Evolutionary conservation across 2,329 filamentous ascomycete species (phyloP).

Genomic region (Proliferodiscus dingleyae): DNA sequence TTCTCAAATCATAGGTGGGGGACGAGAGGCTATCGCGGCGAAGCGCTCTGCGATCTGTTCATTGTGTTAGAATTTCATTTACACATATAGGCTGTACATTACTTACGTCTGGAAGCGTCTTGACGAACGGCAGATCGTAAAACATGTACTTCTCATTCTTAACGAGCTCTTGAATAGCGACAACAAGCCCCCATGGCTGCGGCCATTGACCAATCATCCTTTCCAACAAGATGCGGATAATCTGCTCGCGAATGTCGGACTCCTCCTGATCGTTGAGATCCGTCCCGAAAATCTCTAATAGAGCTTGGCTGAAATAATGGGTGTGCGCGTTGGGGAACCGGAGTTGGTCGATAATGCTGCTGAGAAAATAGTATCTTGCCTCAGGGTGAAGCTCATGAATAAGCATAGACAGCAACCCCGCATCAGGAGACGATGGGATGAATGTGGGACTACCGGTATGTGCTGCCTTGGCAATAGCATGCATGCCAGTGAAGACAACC

Average conservation of each 20-base stretch:
- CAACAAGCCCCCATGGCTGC: conserved; percentile 91
- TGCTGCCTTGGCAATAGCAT: conserved; percentile 57
- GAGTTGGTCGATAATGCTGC: conserved; percentile 84
- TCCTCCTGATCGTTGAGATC: conserved; percentile 72
- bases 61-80: conserved; percentile 12
- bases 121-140: conserved; percentile 90
- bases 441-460: conserved; percentile 60
- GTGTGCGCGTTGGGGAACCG: conserved; percentile 87
- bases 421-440: conserved; percentile 59
- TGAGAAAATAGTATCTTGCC: conserved; percentile 77
- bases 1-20: conserved; percentile 9
- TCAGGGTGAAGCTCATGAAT: conserved; percentile 71
- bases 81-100: neutral
- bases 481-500: conserved; percentile 74
- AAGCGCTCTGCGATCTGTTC: conserved; percentile 29
- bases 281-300: conserved; percentile 79
- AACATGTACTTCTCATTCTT: conserved; percentile 90
- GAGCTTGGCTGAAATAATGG: conserved; percentile 82
- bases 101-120: conserved; percentile 77
- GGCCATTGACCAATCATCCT: conserved; percentile 83
- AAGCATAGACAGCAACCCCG: conserved; percentile 69
- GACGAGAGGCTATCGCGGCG: conserved; percentile 24
- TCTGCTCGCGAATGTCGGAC: conserved; percentile 79
- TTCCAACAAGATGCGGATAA: conserved; percentile 83
- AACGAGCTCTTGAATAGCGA: conserved; percentile 80